Conservation (phyloP, 2,329 filamentous ascomycete genomes). For the Onygenales sp. region DNA sequence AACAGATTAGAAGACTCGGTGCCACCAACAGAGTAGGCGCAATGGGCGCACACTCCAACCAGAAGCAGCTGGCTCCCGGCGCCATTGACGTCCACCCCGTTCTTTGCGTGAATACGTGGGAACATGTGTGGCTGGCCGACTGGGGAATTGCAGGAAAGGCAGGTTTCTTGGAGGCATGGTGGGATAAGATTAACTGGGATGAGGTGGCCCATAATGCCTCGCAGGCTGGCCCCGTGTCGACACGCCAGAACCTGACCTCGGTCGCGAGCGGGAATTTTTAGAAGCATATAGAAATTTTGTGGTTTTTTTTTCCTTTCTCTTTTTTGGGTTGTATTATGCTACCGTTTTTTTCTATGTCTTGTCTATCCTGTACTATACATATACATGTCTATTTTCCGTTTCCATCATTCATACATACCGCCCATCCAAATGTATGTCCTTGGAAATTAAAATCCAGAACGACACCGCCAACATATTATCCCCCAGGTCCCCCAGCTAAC, state of each 20-base stretch:
- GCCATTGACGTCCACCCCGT: constrained; percentile 58
- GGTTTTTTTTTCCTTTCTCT: not conserved
- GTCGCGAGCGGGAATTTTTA: not conserved
- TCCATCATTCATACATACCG: not conserved
- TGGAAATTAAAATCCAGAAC: not conserved
- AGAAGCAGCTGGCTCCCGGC: constrained; percentile 29
- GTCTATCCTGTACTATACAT: constrained; percentile 6
- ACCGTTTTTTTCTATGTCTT: constrained; percentile 1
- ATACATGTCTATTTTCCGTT: constrained; percentile 1
- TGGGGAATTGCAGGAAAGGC: constrained; percentile 70
- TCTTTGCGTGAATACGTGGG: constrained; percentile 91
- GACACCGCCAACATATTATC: not conserved
- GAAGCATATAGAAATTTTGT: not conserved
- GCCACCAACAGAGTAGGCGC: constrained; percentile 12
- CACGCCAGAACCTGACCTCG: not conserved
- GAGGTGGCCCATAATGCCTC: constrained; percentile 47
- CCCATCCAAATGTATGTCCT: not conserved
- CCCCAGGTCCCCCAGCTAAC: not conserved
- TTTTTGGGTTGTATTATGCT: not conserved
- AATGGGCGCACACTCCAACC: constrained; percentile 16
- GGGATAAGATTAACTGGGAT: constrained; percentile 79
- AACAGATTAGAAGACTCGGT: constrained; percentile 9
- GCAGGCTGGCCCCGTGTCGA: constrained; percentile 5
- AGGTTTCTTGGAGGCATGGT: constrained; percentile 70
- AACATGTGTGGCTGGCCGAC: constrained; percentile 83